Evolutionary conservation across 2,329 filamentous ascomycete species (phyloP), one percentile per base, ranked within the genome.

Genomic region (Colletotrichum liriopes): DNA sequence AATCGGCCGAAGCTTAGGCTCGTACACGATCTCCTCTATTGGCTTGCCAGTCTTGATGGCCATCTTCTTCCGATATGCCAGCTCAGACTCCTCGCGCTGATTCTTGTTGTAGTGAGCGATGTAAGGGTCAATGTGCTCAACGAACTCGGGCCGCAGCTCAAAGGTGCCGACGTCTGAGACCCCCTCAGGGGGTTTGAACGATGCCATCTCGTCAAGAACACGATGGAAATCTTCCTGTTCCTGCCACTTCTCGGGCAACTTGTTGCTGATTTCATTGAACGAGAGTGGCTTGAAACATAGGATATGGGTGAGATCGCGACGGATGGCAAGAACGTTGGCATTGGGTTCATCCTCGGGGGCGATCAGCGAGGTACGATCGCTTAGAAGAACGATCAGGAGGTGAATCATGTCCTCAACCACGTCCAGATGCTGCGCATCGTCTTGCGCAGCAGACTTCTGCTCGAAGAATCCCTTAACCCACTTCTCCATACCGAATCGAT

Each of bases 91-190:
- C 79, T 99, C 96, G 62, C 96, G 91, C 81, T 98, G 96, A 78
- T 99, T 99, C 79, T 98, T 97, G 78, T 92, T 97, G 82, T 98
- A 99, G 79, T 98, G 95, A 8, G 95, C 93, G 78, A 95, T 96
- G 80, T 98, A 99, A 0, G 97, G 96, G 80, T 99, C 97, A 62
- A 99, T 91, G 58, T 97, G 89, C 76, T 96, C 93, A 49, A 98
- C 89, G 77, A 92, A 96, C 73, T 97, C 90, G 5, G 93, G 91
- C 79, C 95, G 96, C 63, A 99, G 86, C 81, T 98, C 95, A 78
- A 99, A 99, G 0, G 94, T 97, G 69, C 97, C 96, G 20, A 95
- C 93, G 79, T 99, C 96, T 5, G 93, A 94, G 41, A 98, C 84
- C 6, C 96, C 96, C 81, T 99, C 96, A 0, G 96, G 96, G 12